These are phyloP conservation scores for Exserohilum rostratum DNA, from an alignment of 2,329 filamentous ascomycete species.

Conservation along the genomic window DNA sequence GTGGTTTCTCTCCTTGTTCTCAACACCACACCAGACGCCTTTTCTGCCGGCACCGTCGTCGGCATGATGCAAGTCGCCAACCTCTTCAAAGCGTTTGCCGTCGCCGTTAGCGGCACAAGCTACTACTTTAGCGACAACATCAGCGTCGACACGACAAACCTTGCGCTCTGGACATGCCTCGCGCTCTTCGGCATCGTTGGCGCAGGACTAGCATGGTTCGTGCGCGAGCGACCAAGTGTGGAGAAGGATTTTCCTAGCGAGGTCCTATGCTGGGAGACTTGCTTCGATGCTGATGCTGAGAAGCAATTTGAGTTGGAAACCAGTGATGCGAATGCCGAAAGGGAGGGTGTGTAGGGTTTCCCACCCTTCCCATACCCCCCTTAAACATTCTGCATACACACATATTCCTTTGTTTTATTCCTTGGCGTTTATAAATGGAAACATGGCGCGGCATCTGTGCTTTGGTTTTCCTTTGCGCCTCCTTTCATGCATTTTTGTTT, in stretches of 20 bases:
- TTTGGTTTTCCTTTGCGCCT: too few relatives aligned
- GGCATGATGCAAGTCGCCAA: conserved; percentile 56
- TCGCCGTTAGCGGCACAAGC: conserved; percentile 53
- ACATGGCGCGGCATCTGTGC: conserved; percentile 1
- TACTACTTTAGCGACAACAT: conserved; percentile 54
- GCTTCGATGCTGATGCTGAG: conserved; percentile 51
- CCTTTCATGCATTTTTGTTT: background rate
- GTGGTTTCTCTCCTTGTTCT: conserved; percentile 55
- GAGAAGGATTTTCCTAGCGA: conserved; percentile 52
- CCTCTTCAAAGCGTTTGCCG: conserved; percentile 55
- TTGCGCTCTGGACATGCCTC: conserved; percentile 54
- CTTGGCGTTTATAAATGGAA: conserved; percentile 10
- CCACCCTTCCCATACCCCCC: background rate
- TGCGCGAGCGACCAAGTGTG: conserved; percentile 53
- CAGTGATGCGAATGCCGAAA: conserved; percentile 11
- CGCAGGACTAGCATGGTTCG: conserved; percentile 53
- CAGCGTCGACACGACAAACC: conserved; percentile 52
- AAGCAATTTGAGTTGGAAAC: conserved; percentile 25
- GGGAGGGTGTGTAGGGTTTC: conserved; percentile 8
- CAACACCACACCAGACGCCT: conserved; percentile 56
- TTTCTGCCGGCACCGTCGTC: conserved; percentile 54
- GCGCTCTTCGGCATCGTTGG: conserved; percentile 50
- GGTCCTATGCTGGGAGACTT: conserved; percentile 54
- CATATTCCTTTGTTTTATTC: too few relatives aligned
- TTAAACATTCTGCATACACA: background rate